A percentile compares a stretch with the other conserved stretches of the same genome.
Conservation (phyloP, 768 basidiomycete genomes). For the Lanmaoa pseudosensibilis region DNA sequence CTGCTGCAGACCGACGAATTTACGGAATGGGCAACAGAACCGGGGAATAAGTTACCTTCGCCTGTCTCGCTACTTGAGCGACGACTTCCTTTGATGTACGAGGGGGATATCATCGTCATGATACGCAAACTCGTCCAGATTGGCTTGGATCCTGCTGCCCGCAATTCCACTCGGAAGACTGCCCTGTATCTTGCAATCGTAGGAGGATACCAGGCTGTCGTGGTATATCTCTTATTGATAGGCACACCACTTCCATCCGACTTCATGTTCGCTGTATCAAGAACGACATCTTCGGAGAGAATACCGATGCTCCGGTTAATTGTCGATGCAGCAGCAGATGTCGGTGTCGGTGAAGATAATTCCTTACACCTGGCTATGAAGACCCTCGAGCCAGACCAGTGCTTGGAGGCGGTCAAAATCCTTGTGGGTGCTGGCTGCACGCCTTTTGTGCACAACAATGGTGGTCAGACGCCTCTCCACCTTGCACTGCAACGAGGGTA, state of each 20-base stretch:
- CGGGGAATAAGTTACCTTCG: background rate
- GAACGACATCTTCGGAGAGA: background rate
- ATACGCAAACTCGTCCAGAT: constrained; percentile 9
- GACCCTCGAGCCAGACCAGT: background rate
- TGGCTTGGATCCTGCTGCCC: background rate
- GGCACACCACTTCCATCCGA: background rate
- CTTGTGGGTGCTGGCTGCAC: constrained; percentile 1
- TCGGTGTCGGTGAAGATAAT: background rate
- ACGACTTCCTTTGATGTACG: constrained; percentile 1
- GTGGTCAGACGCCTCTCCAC: background rate
- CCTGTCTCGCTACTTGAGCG: background rate
- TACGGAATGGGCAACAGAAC: constrained; percentile 4
- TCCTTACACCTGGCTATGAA: background rate
- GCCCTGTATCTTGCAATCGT: constrained; percentile 1
- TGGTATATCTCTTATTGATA: background rate
- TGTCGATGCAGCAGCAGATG: background rate
- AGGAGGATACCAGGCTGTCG: constrained; percentile 1
- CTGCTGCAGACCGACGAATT: constrained; percentile 9
- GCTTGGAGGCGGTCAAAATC: background rate
- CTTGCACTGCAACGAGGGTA: background rate
- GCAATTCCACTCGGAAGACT: background rate
- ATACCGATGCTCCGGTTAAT: background rate
- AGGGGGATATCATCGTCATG: constrained; percentile 5
- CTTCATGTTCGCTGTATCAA: background rate
- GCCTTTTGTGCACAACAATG: background rate